Conservation (phyloP, 2,329 filamentous ascomycete genomes). For the Neospermospora avenae region DNA sequence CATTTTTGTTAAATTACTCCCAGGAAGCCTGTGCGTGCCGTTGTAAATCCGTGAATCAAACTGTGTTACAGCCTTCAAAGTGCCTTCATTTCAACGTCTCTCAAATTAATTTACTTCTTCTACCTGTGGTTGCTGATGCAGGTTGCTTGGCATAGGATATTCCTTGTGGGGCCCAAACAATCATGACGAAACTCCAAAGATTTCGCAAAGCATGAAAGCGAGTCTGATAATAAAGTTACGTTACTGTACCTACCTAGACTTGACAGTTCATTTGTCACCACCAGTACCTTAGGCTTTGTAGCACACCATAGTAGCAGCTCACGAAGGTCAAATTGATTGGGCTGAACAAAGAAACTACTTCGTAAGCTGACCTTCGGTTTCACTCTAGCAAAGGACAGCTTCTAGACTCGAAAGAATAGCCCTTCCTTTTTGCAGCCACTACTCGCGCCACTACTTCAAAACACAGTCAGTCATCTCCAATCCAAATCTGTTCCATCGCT, state of each 20-base stretch:
- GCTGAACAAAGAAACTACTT: constrained; percentile 3
- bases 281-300: no score
- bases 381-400: not conserved
- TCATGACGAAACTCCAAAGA: no score
- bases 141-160: not conserved
- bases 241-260: no score
- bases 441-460: not conserved
- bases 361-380: not conserved
- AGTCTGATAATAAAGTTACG: no score
- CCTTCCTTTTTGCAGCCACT: not conserved
- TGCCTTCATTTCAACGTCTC: not conserved
- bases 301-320: no score
- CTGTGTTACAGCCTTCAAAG: not conserved
- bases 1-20: no score
- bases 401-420: not conserved
- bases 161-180: no score
- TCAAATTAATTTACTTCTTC: not conserved
- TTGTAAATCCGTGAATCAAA: not conserved
- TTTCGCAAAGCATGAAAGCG: no score
- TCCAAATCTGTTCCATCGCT: constrained; percentile 12
- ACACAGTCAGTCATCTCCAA: not conserved
- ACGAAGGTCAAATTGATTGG: not conserved
- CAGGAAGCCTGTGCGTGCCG: no score
- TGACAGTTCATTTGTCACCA: no score
- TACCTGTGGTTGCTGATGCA: not conserved